A percentile compares a stretch with the other conserved stretches of the same genome.
Conservation (phyloP, 148 eudicot genomes). For the Silene conica region DNA sequence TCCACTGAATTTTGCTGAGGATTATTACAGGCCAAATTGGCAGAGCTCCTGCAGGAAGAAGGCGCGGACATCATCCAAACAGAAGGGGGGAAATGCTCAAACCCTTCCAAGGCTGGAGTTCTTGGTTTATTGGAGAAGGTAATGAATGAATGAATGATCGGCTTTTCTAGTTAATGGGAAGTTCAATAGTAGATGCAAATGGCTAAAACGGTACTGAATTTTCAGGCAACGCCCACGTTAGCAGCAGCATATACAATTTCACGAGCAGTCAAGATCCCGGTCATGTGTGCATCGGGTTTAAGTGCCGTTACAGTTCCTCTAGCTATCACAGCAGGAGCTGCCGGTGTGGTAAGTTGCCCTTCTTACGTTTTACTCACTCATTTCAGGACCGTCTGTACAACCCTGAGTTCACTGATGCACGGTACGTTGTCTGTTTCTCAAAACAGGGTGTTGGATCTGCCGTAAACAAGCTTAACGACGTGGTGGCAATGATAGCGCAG, state of each 20-base stretch:
- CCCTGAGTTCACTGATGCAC: too few species aligned
- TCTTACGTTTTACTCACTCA: neutral
- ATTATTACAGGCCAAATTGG: conserved; percentile 53
- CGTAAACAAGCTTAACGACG: conserved; percentile 82
- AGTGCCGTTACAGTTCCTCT: conserved; percentile 86
- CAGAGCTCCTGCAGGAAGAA: conserved; percentile 70
- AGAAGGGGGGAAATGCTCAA: conserved; percentile 88
- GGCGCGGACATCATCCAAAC: conserved; percentile 88
- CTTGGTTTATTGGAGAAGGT: conserved; percentile 92
- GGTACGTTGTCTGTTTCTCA: too few species aligned
- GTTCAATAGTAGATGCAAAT: neutral
- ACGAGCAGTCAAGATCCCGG: conserved; percentile 72
- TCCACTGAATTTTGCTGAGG: neutral
- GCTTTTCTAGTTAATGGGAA: too few species aligned
- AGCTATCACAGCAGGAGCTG: conserved; percentile 89
- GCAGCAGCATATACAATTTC: conserved; percentile 94
- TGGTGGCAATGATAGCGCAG: conserved; percentile 89
- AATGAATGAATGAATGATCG: too few species aligned
- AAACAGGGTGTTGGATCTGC: conserved; percentile 90
- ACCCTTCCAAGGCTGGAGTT: conserved; percentile 71
- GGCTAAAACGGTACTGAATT: neutral
- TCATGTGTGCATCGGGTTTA: conserved; percentile 84
- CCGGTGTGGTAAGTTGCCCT: conserved; percentile 68
- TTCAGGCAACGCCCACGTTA: conserved; percentile 77
- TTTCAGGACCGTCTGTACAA: too few species aligned